Base-by-base conservation (phyloP, 805 yeast genomes). In the Ogataea glucozyma region DNA sequence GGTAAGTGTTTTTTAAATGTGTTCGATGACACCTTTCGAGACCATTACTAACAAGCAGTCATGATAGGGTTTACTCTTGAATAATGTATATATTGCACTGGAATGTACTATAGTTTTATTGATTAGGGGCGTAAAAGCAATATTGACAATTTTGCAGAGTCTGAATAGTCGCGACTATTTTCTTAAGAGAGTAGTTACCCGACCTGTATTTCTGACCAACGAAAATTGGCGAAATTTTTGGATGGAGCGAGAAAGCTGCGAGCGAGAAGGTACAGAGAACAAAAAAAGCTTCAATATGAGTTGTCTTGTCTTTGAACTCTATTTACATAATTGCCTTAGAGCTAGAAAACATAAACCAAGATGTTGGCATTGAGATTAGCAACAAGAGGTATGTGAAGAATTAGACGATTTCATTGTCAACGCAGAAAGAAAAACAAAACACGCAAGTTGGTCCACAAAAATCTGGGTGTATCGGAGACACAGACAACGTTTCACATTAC, bases 351-450 rank as follows among this genome's bases (percentile, higher is more conserved):
- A 47, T 38, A 40, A 38, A 41, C 26, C 43, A 47, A 46, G 38
- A 59, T 59, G 64, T 57, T 59, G 56, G 61, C 62, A 43, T 31
- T 49, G 31, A 59, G 61, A 59, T 52, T 60, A 46, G 60, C 60
- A 30, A 35, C 49, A 38, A 60, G 61, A 57, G 62, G 64, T 59
- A 55, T 34, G 61, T 55, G 19, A 14, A 3, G n/a, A n/a, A n/a
- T n/a, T n/a, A 19, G 14, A 3, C n/a, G 16, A 14, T 27, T 6
- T 8, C 7, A 16, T n/a, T 16, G 7, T n/a, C 10, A 23, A 26
- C 14, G 31, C 30, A 10, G 26, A 11, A 41, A 13, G 9, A 19
- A 13, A 19, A 27, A 29, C 14, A n/a, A 14, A 20, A 19, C 21
- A 6, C 10, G 9, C 27, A 13, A 34, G 16, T 6, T 23, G 3